Conservation (phyloP, 176 grass and related monocot species). For the Phoenix dactylifera region DNA sequence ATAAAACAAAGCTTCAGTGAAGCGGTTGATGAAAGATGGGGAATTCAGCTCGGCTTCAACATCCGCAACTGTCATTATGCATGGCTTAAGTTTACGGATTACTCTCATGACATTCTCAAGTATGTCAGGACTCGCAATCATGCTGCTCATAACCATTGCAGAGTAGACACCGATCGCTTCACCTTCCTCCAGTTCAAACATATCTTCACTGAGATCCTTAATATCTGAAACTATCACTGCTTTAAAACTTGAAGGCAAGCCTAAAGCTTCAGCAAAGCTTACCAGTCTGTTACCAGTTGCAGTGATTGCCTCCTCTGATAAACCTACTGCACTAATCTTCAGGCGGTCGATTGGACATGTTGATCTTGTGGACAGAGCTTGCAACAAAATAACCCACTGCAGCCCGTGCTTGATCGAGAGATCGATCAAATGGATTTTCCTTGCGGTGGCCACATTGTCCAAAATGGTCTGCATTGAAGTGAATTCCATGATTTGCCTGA, state of each 20-base stretch:
- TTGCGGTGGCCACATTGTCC: conserved; percentile 2
- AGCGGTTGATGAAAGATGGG: conserved; percentile 3
- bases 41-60: conserved; percentile 3
- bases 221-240: background rate
- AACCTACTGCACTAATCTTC: conserved; percentile 2
- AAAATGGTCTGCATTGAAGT: conserved; percentile 2
- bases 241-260: background rate
- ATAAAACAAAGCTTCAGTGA: background rate
- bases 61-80: background rate
- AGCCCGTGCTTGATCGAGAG: background rate
- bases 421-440: conserved; percentile 7
- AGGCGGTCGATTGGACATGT: background rate
- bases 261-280: conserved; percentile 1
- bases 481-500: background rate
- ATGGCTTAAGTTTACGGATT: background rate
- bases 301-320: background rate
- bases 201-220: background rate
- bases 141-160: background rate
- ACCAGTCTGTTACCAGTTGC: background rate
- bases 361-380: background rate
- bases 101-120: conserved; percentile 4
- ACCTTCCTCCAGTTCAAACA: background rate
- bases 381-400: background rate
- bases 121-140: background rate
- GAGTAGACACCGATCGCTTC: background rate